Conservation (phyloP, 108 stramenopile genomes). For the Cyclotella sp. region DNA sequence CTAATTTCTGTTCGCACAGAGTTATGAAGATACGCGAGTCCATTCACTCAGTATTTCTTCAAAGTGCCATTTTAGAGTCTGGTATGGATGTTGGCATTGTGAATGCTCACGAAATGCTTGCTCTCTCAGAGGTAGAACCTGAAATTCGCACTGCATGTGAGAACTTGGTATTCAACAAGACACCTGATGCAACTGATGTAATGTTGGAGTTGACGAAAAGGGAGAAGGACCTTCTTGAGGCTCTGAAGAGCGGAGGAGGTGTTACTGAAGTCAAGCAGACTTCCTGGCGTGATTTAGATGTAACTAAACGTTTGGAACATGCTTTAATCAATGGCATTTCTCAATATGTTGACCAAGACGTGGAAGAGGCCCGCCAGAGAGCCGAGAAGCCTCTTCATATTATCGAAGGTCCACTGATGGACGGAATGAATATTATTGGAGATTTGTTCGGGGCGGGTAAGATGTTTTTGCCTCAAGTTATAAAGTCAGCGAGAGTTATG, state of each 20-base stretch:
- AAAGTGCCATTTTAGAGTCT: conserved; percentile 90
- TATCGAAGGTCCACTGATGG: conserved; percentile 99
- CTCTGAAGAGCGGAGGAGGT: conserved; percentile 82
- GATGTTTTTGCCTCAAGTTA: conserved; percentile 99
- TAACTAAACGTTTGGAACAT: conserved; percentile 94
- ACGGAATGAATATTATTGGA: conserved; percentile 99
- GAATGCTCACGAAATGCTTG: conserved; percentile 95
- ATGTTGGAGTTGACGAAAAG: conserved; percentile 90
- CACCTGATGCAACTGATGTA: conserved; percentile 90
- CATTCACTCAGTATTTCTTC: conserved; percentile 98
- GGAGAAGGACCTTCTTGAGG: conserved; percentile 87
- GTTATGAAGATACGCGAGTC: conserved; percentile 97
- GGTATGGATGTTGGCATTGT: conserved; percentile 99
- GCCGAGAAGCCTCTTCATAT: conserved; percentile 90
- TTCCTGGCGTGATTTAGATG: conserved; percentile 88
- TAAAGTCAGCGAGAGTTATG: conserved; percentile 99
- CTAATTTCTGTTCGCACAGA: neutral
- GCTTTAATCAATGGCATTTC: conserved; percentile 98
- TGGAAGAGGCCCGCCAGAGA: conserved; percentile 86
- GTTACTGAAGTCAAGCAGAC: conserved; percentile 66
- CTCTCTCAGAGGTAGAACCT: conserved; percentile 84
- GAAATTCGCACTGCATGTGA: conserved; percentile 86
- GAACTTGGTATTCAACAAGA: conserved; percentile 88
- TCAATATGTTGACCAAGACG: conserved; percentile 90
- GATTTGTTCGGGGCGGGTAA: conserved; percentile 99